Percentiles rank a stretch among this genome's conserved stretches.
Conservation (phyloP, 1,284 basidiomycete genomes). For the Malassezia brasiliensis region DNA sequence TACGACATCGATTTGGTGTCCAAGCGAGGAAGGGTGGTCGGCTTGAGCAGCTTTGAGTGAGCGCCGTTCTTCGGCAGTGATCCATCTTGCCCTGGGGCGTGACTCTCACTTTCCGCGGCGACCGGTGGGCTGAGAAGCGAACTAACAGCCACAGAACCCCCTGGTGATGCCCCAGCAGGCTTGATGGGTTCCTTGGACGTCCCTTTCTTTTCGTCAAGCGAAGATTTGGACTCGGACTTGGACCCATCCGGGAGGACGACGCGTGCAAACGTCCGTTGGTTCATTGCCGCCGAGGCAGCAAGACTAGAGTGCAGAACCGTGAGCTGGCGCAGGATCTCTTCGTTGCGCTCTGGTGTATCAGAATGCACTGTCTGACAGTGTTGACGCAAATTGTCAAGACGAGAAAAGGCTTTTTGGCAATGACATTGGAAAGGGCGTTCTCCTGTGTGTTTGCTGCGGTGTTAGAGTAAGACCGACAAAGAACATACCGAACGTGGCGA, state of each 20-base stretch:
- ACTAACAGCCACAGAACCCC: background rate
- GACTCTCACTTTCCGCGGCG: background rate
- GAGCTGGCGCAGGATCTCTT: constrained; percentile 80
- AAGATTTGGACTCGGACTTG: background rate
- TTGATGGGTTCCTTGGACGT: background rate
- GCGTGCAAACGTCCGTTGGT: background rate
- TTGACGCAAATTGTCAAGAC: constrained; percentile 89
- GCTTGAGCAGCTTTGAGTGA: no score
- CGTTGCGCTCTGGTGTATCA: constrained; percentile 73
- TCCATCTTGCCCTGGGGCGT: no score
- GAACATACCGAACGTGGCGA: constrained; percentile 72
- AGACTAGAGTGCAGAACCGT: constrained; percentile 74
- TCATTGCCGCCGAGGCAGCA: constrained; percentile 47
- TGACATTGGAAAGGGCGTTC: constrained; percentile 87
- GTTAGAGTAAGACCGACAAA: background rate
- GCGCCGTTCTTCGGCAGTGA: no score
- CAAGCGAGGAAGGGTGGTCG: no score
- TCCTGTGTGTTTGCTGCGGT: constrained; percentile 80
- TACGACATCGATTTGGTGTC: no score
- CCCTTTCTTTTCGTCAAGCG: background rate
- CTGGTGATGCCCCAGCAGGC: background rate
- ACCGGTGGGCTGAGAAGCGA: background rate
- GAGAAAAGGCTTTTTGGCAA: constrained; percentile 86
- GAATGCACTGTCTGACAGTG: constrained; percentile 92
- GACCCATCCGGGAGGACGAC: background rate